Conservation (phyloP, 371 early-diverging fungal species). For the Batkoa obscura region DNA sequence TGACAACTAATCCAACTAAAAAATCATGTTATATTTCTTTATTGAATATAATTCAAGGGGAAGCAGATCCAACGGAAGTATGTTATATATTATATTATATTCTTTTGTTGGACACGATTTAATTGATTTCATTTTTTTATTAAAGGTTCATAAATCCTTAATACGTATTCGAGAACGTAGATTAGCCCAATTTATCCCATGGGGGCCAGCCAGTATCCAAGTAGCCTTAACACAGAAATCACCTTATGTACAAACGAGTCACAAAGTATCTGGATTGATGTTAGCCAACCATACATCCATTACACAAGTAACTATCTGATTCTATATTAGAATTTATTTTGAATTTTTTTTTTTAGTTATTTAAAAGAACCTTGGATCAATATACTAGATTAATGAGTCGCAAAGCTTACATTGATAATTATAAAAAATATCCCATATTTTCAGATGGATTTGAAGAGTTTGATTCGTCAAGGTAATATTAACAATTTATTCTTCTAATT, state of each 20-base stretch:
- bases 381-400: conserved; percentile 92
- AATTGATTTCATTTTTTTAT: too few species aligned
- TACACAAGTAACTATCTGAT: conserved; percentile 35
- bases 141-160: conserved; percentile 87
- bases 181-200: conserved; percentile 93
- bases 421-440: conserved; percentile 68
- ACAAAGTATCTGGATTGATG: conserved; percentile 94
- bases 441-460: conserved; percentile 79
- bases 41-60: conserved; percentile 93
- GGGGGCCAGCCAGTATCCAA: conserved; percentile 99
- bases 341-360: conserved; percentile 33
- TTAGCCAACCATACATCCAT: conserved; percentile 96
- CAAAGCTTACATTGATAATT: conserved; percentile 98
- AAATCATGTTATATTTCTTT: conserved; percentile 89
- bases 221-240: conserved; percentile 84
- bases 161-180: conserved; percentile 86
- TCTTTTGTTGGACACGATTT: too few species aligned
- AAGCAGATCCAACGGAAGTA: conserved; percentile 94
- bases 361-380: conserved; percentile 88
- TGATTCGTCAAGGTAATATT: conserved; percentile 42
- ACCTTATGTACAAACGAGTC: conserved; percentile 78
- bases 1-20: conserved; percentile 74
- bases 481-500: not conserved
- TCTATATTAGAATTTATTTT: not conserved
- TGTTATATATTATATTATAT: conserved; percentile 3